These are phyloP conservation scores for Brassica nigra DNA, from an alignment of 345 rosid species.

Conservation along the genomic window DNA sequence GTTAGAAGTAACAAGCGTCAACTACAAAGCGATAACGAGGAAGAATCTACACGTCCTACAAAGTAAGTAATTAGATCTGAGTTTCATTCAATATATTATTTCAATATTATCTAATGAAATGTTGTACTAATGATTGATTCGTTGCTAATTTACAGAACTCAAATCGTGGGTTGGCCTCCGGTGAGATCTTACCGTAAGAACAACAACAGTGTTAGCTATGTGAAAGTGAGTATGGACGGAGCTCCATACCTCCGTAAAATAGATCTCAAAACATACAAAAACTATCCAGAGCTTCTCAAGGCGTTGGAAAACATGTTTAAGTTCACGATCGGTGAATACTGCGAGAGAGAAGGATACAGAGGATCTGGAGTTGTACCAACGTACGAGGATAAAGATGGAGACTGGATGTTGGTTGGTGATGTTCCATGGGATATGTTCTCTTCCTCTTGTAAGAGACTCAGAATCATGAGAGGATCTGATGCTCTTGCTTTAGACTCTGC, in stretches of 20 bases:
- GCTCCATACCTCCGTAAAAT: constrained; percentile 78
- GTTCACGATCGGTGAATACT: constrained; percentile 49
- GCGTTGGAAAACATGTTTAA: constrained; percentile 72
- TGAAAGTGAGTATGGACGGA: constrained; percentile 76
- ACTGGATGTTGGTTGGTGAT: constrained; percentile 86
- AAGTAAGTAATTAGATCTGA: constrained; percentile 55
- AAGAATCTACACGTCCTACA: constrained; percentile 54
- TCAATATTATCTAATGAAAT: neutral
- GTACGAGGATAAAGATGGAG: constrained; percentile 82
- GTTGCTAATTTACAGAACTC: constrained; percentile 49
- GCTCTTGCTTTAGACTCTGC: constrained; percentile 40
- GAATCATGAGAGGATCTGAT: constrained; percentile 65
- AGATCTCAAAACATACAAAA: constrained; percentile 58
- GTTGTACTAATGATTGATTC: constrained; percentile 26
- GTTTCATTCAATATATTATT: neutral
- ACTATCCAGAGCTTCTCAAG: constrained; percentile 56
- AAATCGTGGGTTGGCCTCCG: constrained; percentile 84
- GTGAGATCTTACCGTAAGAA: constrained; percentile 66
- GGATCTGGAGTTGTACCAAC: constrained; percentile 65
- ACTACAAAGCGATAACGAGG: constrained; percentile 31
- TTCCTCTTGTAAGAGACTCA: constrained; percentile 58
- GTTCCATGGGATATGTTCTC: constrained; percentile 81
- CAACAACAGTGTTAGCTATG: constrained; percentile 50
- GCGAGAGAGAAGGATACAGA: constrained; percentile 64
- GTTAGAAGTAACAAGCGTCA: constrained; percentile 59